Percentiles rank a stretch among this genome's conserved stretches.
Evolutionary conservation across 768 basidiomycete species (phyloP).

Genomic region (Nidularia sp.): DNA sequence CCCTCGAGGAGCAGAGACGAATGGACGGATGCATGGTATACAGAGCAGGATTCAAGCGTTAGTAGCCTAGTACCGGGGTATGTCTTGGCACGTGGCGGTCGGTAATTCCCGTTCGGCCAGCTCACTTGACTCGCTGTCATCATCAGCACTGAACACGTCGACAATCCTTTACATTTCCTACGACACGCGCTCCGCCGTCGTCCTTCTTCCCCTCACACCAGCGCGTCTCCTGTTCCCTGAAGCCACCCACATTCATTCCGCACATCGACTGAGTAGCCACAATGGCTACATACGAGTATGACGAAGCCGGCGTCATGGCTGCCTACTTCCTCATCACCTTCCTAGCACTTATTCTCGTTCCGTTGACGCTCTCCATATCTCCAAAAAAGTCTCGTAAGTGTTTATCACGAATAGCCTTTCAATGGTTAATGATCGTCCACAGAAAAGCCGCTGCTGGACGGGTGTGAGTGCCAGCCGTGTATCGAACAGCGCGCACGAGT

Average conservation of each 20-base stretch:
- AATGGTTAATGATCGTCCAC: constrained; percentile 4
- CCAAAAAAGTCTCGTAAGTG: constrained; percentile 41
- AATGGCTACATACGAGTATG: constrained; percentile 84
- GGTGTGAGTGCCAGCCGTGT: constrained; percentile 65
- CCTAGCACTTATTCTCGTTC: constrained; percentile 78
- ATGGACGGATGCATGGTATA: constrained; percentile 17
- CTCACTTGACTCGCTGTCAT: too few species aligned
- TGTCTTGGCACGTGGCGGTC: too few species aligned
- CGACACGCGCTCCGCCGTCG: too few species aligned
- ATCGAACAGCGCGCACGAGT: constrained; percentile 46
- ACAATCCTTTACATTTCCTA: too few species aligned
- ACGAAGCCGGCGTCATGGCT: constrained; percentile 83
- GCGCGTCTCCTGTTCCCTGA: too few species aligned
- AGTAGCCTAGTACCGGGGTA: too few species aligned
- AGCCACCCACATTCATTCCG: too few species aligned
- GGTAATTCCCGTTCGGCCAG: too few species aligned
- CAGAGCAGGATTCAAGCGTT: not conserved
- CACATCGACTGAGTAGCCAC: constrained; percentile 6
- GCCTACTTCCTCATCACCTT: constrained; percentile 90
- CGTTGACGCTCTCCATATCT: constrained; percentile 59
- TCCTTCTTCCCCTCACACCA: too few species aligned
- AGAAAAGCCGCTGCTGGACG: constrained; percentile 25
- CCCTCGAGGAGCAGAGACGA: constrained; percentile 28
- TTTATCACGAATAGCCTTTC: constrained; percentile 1
- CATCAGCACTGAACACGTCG: too few species aligned